Base-by-base conservation (phyloP, 164 flowering plant species). In the Vitis labrusca region DNA sequence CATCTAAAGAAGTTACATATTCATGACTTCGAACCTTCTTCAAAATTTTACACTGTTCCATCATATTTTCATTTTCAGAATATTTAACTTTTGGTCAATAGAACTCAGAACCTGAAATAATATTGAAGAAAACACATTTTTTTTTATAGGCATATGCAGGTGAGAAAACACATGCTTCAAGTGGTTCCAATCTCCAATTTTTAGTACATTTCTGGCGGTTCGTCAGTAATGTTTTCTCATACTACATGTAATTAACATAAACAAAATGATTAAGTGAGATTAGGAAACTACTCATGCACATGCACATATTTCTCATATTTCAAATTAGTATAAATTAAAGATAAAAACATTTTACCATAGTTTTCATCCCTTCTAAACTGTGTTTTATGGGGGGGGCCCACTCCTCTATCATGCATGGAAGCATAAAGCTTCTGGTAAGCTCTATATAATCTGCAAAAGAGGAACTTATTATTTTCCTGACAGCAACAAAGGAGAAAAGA, bases 341-440 rank as follows among this genome's bases (percentile, higher is more conserved):
- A 37, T 37, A 37, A 37, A 37, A 10, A 12, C 2, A 17, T 27
- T 50, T 44, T 84, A 96, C 99, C 98, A 80, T 89, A 93, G 77
- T 89, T 79, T 76, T 92, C 97, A 84, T 93, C 98, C 81, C 97
- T 87, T 83, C 95, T 88, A 69, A 90, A 96, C 80, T 93, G 99
- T 27, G 99, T 96, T 81, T 89, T 96, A 80, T 93, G 97, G 3
- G 97, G 92, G 10, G 97, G 92, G 10, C 88, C 94, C 56, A 63
- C 77, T 75, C 81, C 95, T 72, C 70, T 85, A 47, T 88, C 93
- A 73, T 96, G 97, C 98, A 96, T 96, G 68, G 99, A 93, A 62
- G 85, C 83, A 81, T 86, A 89, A 57, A 96, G 84, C 80, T 80
- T 91, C 79, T 96, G 97, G 80, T 93, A 93, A 9, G 97, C 98